Evolutionary conservation across 2,329 filamentous ascomycete species (phyloP).

Genomic region (Trichoderma sp.): DNA sequence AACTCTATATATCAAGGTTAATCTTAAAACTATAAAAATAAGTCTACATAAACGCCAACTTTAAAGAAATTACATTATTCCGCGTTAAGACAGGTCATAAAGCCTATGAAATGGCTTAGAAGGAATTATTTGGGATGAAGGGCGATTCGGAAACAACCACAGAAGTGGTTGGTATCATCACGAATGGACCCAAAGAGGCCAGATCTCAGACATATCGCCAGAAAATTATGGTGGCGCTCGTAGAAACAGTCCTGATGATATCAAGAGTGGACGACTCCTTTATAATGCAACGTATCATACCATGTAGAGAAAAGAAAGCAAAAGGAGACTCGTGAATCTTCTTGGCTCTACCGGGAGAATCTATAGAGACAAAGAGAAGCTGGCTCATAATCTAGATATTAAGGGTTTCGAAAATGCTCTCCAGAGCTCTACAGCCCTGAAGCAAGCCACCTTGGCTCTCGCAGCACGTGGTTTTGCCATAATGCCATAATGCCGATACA

Average conservation of each 20-base stretch:
- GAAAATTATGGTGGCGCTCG: not conserved
- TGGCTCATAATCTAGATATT: not conserved
- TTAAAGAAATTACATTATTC: not conserved
- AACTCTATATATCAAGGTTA: not conserved
- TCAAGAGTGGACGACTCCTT: not conserved
- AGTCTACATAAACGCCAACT: not conserved
- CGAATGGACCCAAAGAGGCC: not conserved
- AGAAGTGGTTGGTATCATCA: not conserved
- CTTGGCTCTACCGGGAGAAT: too few species aligned
- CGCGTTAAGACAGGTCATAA: not conserved
- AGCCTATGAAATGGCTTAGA: not conserved
- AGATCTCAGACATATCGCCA: not conserved
- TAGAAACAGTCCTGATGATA: accelerated
- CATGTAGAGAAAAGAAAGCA: not conserved
- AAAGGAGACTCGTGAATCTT: not conserved
- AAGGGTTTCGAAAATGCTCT: not conserved
- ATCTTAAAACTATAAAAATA: not conserved
- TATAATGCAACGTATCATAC: not conserved
- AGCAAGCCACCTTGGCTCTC: too few species aligned
- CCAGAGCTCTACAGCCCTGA: too few species aligned
- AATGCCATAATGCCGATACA: too few species aligned
- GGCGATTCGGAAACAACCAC: not conserved
- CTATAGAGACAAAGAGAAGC: not conserved
- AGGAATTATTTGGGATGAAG: not conserved
- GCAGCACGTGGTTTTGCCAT: too few species aligned